These are phyloP conservation scores for Sporothrix variecibatus DNA, from an alignment of 2,329 filamentous ascomycete genomes.

Conservation along the genomic window DNA sequence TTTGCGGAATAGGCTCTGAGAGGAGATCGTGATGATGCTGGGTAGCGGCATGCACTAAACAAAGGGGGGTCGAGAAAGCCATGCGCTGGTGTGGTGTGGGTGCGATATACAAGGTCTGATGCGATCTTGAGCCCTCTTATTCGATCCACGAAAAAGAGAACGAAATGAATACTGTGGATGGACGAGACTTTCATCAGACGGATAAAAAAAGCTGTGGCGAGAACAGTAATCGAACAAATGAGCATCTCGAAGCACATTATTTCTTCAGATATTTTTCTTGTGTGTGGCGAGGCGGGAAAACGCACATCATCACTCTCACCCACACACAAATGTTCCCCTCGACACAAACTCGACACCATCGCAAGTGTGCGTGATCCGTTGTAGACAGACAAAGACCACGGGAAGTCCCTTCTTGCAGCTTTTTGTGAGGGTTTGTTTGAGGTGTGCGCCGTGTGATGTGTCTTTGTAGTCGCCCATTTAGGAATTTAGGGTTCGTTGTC, in stretches of 20 bases:
- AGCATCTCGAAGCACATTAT: not conserved
- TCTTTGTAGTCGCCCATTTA: conserved; percentile 1
- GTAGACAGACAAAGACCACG: not conserved
- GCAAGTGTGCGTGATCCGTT: not conserved
- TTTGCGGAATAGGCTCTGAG: not conserved
- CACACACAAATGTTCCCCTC: not conserved
- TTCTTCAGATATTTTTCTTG: not conserved
- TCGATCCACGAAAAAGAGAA: not conserved
- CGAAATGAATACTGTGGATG: not conserved
- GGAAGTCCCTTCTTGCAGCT: not conserved
- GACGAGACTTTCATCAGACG: not conserved
- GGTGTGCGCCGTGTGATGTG: conserved; percentile 5
- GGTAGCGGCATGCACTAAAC: conserved; percentile 6
- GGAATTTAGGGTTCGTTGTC: not conserved
- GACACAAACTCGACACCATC: not conserved
- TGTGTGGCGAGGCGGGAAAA: not conserved
- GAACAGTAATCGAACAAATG: not conserved
- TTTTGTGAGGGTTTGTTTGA: not conserved
- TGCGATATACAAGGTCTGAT: not conserved
- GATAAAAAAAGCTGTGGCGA: not conserved
- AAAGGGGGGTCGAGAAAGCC: not conserved
- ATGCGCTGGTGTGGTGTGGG: not conserved
- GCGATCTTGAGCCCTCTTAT: not conserved
- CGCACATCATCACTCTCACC: not conserved
- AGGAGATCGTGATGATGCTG: not conserved